phyloP scores from a whole-genome alignment of 2,329 filamentous ascomycete genomes.

The Teratosphaeria nubilosa region DNA sequence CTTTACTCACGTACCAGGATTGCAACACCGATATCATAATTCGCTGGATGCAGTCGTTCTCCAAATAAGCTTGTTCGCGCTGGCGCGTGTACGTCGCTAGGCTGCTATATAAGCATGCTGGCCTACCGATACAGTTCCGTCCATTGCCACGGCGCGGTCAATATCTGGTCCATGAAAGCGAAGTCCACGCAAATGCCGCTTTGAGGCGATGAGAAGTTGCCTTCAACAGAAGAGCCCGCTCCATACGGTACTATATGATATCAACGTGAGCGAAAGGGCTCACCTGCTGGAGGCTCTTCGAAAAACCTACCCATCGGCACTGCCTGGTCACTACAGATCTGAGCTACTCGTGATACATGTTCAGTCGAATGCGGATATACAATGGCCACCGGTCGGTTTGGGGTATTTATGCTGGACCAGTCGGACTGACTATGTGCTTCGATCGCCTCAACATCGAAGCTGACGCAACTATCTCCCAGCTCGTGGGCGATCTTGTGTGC shows the following conservation, averaged over 20 bases:
- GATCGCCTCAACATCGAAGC: background rate
- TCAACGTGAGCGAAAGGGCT: background rate
- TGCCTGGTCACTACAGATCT: background rate
- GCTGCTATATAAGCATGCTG: background rate
- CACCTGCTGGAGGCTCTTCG: background rate
- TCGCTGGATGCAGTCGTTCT: too few relatives aligned
- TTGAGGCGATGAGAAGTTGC: slow-evolving; percentile 78
- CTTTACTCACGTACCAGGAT: too few relatives aligned
- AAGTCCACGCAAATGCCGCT: slow-evolving; percentile 89
- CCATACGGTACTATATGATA: slow-evolving; percentile 68
- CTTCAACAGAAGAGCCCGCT: slow-evolving; percentile 77
- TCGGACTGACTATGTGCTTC: background rate
- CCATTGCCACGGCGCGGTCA: slow-evolving; percentile 81
- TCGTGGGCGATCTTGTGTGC: background rate
- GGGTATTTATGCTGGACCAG: background rate
- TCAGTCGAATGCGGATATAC: background rate
- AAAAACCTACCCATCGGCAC: background rate
- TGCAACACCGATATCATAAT: too few relatives aligned
- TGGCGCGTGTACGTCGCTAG: too few relatives aligned
- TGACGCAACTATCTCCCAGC: background rate
- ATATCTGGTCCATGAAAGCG: slow-evolving; percentile 80
- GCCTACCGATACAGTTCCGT: slow-evolving; percentile 65
- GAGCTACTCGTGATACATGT: background rate
- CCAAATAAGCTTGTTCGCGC: too few relatives aligned
- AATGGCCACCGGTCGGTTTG: background rate